phyloP scores from a whole-genome alignment of 2,329 filamentous ascomycete species.

The Venturia effusa region DNA sequence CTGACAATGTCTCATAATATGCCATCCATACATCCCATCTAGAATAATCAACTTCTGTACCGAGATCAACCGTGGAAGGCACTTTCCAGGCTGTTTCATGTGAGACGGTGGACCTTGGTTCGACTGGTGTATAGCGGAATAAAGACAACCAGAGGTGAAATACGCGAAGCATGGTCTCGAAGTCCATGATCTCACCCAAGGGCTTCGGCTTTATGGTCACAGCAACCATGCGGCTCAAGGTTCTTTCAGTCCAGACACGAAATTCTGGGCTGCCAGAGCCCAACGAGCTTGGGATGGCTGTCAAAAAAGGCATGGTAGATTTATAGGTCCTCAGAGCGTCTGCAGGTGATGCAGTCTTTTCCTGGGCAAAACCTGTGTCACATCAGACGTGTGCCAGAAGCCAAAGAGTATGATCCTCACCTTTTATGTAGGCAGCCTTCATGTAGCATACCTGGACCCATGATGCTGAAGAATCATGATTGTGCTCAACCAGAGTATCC shows the following conservation, averaged over 20 bases:
- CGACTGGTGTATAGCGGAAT: slow-evolving; percentile 25
- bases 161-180: slow-evolving; percentile 28
- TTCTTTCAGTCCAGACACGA: slow-evolving; percentile 66
- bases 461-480: slow-evolving; percentile 40
- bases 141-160: slow-evolving; percentile 58
- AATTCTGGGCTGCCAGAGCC: slow-evolving; percentile 48
- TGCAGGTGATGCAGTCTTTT: slow-evolving; percentile 27
- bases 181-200: slow-evolving; percentile 19
- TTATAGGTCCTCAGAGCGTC: slow-evolving; percentile 59
- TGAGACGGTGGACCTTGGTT: not conserved
- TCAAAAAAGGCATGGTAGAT: slow-evolving; percentile 53
- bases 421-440: slow-evolving; percentile 69
- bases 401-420: slow-evolving; percentile 29
- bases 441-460: slow-evolving; percentile 78
- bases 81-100: slow-evolving; percentile 20
- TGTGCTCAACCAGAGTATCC: not conserved
- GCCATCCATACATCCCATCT: slow-evolving; percentile 68
- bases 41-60: slow-evolving; percentile 48
- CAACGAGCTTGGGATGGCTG: slow-evolving; percentile 27
- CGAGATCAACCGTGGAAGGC: slow-evolving; percentile 37
- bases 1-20: slow-evolving; percentile 72
- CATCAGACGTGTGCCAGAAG: slow-evolving; percentile 12
- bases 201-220: slow-evolving; percentile 49
- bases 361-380: slow-evolving; percentile 33
- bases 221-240: slow-evolving; percentile 65